Conservation (phyloP, 371 early-diverging fungal species). For the Rhizomucor miehei region DNA sequence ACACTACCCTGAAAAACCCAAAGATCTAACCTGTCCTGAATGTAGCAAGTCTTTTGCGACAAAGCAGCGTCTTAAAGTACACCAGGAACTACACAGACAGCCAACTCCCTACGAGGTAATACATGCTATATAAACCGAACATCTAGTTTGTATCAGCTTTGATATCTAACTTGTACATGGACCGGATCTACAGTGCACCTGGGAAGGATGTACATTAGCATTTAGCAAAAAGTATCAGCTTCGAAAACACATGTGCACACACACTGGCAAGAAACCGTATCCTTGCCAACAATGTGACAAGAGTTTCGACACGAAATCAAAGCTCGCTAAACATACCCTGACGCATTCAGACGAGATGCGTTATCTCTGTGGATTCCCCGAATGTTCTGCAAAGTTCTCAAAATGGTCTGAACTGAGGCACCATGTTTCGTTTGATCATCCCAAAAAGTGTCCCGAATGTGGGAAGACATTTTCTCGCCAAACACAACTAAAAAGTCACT, state of each 20-base stretch:
- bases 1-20: constrained; percentile 43
- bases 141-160: not conserved
- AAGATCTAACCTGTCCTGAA: constrained; percentile 36
- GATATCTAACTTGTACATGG: no score
- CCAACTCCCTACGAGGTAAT: constrained; percentile 41
- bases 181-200: no score
- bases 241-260: constrained; percentile 50
- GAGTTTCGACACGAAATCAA: constrained; percentile 36
- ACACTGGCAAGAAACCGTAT: constrained; percentile 43
- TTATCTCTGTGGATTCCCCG: constrained; percentile 52
- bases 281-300: constrained; percentile 26
- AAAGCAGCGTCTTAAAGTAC: constrained; percentile 47
- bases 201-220: constrained; percentile 40
- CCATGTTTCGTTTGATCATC: constrained; percentile 53
- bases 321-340: constrained; percentile 42
- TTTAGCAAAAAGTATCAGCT: constrained; percentile 56
- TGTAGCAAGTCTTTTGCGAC: constrained; percentile 38
- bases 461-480: constrained; percentile 39
- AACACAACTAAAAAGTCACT: constrained; percentile 36
- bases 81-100: constrained; percentile 35
- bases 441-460: constrained; percentile 48
- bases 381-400: constrained; percentile 42
- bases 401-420: constrained; percentile 64
- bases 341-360: constrained; percentile 45
- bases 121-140: not conserved